Evolutionary conservation across 768 basidiomycete species (phyloP), one percentile per base, ranked within the genome.

Genomic region (Suillus sp.): DNA sequence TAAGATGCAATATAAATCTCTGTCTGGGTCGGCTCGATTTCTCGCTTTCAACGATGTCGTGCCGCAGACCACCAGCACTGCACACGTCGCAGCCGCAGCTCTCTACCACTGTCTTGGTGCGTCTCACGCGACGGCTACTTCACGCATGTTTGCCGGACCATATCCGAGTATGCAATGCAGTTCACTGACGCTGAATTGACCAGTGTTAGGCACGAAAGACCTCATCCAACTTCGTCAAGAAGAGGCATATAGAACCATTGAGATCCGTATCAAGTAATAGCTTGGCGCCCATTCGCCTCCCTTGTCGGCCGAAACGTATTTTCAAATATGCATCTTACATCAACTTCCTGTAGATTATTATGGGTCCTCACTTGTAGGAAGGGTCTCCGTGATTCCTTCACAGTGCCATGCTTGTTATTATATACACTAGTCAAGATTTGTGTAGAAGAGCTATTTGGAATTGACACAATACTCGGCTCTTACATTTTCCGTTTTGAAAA

Each of bases 61-160:
- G 11, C 91, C 91, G 11, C 82, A 77, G 65, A 71, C 75, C 50
- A 84, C 88, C 1, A 92, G 88, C 68, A 91, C 89, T 4, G 81
- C 84, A 11, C 91, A 88, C 70, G 89, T 94, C 42, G 93, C 91
- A 11, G 87, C 92, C 10, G 85, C 90, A 18, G 93, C 87, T 4
- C 88, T 95, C 72, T 92, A 95, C 73, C 91, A 95, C 67, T 93
- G 92, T 71, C 81, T 95, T 48, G 92, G 93, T 93, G 63, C 42
- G 82, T n/a, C n/a, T n/a, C n/a, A n/a, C n/a, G n/a, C n/a, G n/a
- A n/a, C n/a, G n/a, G n/a, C n/a, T n/a, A n/a, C n/a, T n/a, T n/a
- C 59, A 43, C 54, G 38, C 30, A 20, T 50, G 40, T 37, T 60
- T 51, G 54, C 35, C 35, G n/a, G 35, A 27, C 18, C 37, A 11